Conservation (phyloP, 2,329 filamentous ascomycete species). For the Paecilomyces sp. region DNA sequence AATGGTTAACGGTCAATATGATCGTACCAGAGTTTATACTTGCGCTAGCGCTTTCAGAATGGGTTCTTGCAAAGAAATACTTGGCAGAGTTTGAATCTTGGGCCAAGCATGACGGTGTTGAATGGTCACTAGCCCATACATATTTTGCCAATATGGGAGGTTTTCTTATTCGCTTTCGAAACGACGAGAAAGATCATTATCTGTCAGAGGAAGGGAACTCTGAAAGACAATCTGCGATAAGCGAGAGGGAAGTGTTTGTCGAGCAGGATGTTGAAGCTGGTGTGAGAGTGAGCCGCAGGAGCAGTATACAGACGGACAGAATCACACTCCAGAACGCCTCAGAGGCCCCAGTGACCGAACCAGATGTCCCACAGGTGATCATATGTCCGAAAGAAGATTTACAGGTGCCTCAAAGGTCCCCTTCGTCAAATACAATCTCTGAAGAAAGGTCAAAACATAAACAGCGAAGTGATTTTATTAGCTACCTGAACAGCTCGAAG, state of each 20-base stretch:
- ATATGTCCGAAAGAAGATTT: neutral
- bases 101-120: neutral
- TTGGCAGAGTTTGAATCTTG: neutral
- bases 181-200: neutral
- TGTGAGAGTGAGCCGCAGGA: neutral
- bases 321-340: neutral
- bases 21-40: neutral
- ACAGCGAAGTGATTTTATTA: no score
- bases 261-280: neutral
- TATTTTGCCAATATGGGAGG: slow-evolving; percentile 10
- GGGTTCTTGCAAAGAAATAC: neutral
- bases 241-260: neutral
- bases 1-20: neutral
- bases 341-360: neutral
- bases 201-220: neutral
- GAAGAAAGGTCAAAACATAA: no score
- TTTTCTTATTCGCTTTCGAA: slow-evolving; percentile 4
- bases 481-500: neutral
- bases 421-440: no score
- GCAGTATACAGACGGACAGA: neutral
- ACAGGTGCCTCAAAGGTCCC: neutral
- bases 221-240: no score
- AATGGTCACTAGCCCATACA: slow-evolving; percentile 6
- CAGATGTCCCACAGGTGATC: neutral
- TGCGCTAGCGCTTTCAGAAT: neutral